phyloP scores from a whole-genome alignment of 768 basidiomycete species.

The Tricholoma terreum region DNA sequence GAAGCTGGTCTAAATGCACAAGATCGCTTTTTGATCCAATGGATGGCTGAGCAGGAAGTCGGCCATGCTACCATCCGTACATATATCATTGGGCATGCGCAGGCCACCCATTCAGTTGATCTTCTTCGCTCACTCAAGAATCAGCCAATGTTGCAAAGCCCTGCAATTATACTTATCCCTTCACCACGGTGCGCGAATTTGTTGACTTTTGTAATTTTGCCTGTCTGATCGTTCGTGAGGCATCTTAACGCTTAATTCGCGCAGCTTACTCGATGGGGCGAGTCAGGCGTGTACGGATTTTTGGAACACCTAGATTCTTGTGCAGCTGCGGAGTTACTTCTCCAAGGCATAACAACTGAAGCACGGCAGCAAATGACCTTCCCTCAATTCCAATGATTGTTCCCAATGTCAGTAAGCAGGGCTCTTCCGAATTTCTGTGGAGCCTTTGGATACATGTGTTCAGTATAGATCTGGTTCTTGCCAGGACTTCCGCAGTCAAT shows the following conservation, averaged over 20 bases:
- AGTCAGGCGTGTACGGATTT: slow-evolving; percentile 22
- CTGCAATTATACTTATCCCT: slow-evolving; percentile 57
- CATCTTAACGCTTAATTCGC: neutral
- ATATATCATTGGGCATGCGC: slow-evolving; percentile 45
- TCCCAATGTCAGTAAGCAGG: slow-evolving; percentile 5
- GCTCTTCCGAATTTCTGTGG: neutral
- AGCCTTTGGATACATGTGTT: neutral
- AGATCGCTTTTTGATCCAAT: slow-evolving; percentile 54
- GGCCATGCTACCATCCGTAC: slow-evolving; percentile 55
- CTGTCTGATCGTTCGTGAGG: neutral
- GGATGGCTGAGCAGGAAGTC: slow-evolving; percentile 63
- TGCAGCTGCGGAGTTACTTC: slow-evolving; percentile 6
- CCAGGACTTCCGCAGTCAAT: slow-evolving; percentile 36
- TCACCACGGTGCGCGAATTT: slow-evolving; percentile 54
- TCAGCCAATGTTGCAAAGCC: slow-evolving; percentile 44
- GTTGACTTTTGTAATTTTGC: slow-evolving; percentile 47
- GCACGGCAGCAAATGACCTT: slow-evolving; percentile 11
- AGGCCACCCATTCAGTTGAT: neutral
- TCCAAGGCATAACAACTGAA: slow-evolving; percentile 8
- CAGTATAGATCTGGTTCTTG: slow-evolving; percentile 38
- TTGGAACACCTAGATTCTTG: slow-evolving; percentile 12
- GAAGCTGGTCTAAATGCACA: slow-evolving; percentile 50
- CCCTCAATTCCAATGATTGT: slow-evolving; percentile 9
- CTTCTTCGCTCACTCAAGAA: slow-evolving; percentile 1
- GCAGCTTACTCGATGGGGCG: slow-evolving; percentile 50